Evolutionary conservation across 352 stramenopile genomes (phyloP), one percentile per base, ranked within the genome.

Genomic region (Stephanocyclus meneghinianus): DNA sequence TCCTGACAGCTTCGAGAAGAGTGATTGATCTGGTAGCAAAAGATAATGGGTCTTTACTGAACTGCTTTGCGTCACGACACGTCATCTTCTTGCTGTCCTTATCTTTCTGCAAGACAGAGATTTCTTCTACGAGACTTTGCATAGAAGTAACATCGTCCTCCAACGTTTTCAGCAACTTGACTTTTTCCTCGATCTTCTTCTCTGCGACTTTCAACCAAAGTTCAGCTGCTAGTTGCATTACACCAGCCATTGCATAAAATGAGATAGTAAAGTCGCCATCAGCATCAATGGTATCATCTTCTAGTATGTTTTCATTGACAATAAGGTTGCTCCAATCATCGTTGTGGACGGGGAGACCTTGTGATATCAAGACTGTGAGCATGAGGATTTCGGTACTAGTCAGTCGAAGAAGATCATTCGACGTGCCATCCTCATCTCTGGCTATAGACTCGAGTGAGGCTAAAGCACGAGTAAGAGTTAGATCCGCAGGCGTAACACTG

Each of bases 1-100:
- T 80, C 50, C 80, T 75, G n/a, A 94, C 1, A 63, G 84, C 83
- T 67, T 91, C 82, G 18, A 94, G 30, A 13, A 94, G 65, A 81
- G 91, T 90, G 32, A 94, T 84, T 21, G 68, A 66, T 64, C 74
- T 86, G 59, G 82, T 87, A 2, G 84, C 84, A 71, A 90, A 81
- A 15, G 73, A 44, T 0, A 81, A 35, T 73, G 84, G 78, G 56
- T 88, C 60, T 7, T 78, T 70, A 15, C 29, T 71, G 29, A 76
- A 85, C 11, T 50, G 35, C 1, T 56, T 77, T n/a, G 67, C 70
- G 32, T 89, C 83, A 15, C 40, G 15, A 42, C 64, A 64, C 35
- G 80, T 79, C 59, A 74, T 70, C 59, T 66, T 57, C 68, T 85
- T 88, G 44, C 50, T 56, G 32, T 85, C 76, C 35, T 59, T 26